Conservation (phyloP, 1,284 basidiomycete species). For the Irpex rosettiformis region DNA sequence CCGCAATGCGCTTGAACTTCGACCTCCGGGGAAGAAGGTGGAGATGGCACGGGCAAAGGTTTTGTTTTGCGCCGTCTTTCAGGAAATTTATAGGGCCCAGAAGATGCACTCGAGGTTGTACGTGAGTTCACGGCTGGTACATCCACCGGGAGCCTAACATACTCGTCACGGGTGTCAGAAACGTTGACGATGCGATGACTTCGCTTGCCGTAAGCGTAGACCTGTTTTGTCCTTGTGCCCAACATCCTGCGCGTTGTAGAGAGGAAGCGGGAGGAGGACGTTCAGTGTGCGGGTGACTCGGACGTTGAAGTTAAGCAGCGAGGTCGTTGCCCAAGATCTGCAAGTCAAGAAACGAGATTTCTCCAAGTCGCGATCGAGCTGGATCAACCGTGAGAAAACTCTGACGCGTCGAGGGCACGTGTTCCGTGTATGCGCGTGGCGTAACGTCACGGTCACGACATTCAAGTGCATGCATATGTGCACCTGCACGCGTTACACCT, state of each 20-base stretch:
- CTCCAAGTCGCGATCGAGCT: not conserved
- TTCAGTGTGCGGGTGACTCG: too few species aligned
- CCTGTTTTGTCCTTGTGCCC: conserved; percentile 61
- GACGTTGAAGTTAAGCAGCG: too few species aligned
- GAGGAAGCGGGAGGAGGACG: too few species aligned
- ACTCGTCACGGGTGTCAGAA: conserved; percentile 29
- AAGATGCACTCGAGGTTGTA: not conserved
- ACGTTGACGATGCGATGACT: conserved; percentile 59
- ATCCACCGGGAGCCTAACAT: not conserved
- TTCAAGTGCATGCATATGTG: not conserved
- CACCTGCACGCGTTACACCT: not conserved
- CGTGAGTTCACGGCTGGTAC: not conserved
- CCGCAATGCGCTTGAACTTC: not conserved
- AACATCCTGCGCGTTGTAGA: too few species aligned
- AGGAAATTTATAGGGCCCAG: not conserved
- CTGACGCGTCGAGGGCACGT: conserved; percentile 12
- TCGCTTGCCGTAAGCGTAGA: conserved; percentile 67
- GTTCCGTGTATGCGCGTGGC: conserved; percentile 16
- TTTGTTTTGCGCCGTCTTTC: not conserved
- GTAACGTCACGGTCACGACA: conserved; percentile 18
- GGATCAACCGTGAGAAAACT: conserved; percentile 10
- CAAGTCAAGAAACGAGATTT: conserved; percentile 1
- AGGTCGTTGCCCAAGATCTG: not conserved
- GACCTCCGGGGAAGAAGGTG: conserved; percentile 5
- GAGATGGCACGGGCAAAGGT: not conserved